Percentiles rank a stretch among this genome's conserved stretches.
Evolutionary conservation across 2,329 filamentous ascomycete genomes (phyloP).

Genomic region (Dactylellina drechsleri): DNA sequence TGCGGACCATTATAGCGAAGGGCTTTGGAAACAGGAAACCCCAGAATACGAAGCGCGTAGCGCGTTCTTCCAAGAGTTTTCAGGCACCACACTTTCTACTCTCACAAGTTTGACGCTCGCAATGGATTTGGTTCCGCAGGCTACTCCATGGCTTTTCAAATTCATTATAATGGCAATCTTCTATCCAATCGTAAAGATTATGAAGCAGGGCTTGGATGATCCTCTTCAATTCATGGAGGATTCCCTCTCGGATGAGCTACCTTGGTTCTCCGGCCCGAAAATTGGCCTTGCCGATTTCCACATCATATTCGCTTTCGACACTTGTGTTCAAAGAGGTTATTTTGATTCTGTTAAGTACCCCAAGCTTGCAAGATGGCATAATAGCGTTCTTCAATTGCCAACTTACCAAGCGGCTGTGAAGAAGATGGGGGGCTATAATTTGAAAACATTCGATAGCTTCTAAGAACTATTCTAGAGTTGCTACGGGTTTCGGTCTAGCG

Average conservation of each 20-base stretch:
- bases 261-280: slow-evolving; percentile 43
- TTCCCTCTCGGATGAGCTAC: slow-evolving; percentile 34
- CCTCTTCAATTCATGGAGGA: slow-evolving; percentile 42
- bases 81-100: slow-evolving; percentile 23
- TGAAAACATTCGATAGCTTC: slow-evolving; percentile 21
- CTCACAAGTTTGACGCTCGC: slow-evolving; percentile 26
- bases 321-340: slow-evolving; percentile 31
- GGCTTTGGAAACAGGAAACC: slow-evolving; percentile 22
- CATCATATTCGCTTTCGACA: slow-evolving; percentile 47
- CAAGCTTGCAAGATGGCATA: slow-evolving; percentile 32
- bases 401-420: slow-evolving; percentile 27
- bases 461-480: background rate
- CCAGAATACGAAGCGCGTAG: slow-evolving; percentile 31
- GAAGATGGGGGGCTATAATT: slow-evolving; percentile 36
- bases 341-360: slow-evolving; percentile 43
- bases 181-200: slow-evolving; percentile 22
- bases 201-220: slow-evolving; percentile 22
- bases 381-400: slow-evolving; percentile 24
- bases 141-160: slow-evolving; percentile 47
- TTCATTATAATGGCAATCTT: slow-evolving; percentile 34
- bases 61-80: slow-evolving; percentile 44
- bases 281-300: slow-evolving; percentile 45
- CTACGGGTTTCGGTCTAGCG: too few species aligned
- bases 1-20: slow-evolving; percentile 33
- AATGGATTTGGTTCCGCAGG: slow-evolving; percentile 41